A percentile compares a stretch with the other conserved stretches of the same genome.
Evolutionary conservation across 805 yeast species (phyloP).

Genomic region (Wickerhamiella vanderwaltii): DNA sequence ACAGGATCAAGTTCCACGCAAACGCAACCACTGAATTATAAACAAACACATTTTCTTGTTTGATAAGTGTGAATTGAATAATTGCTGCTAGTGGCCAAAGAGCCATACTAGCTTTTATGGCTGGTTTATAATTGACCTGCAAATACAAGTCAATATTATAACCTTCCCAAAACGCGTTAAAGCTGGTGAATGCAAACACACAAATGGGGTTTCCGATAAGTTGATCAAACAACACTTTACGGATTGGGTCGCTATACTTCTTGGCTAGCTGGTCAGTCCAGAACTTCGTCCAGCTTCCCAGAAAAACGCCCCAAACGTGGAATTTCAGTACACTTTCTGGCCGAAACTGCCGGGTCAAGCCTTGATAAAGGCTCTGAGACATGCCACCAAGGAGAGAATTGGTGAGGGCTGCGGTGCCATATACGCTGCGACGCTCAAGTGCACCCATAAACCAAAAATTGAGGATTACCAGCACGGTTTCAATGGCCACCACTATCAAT

Average conservation of each 20-base stretch:
- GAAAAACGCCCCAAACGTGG: conserved; percentile 29
- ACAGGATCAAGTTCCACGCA: conserved; percentile 25
- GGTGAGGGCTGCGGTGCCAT: conserved; percentile 26
- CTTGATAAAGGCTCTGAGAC: conserved; percentile 27
- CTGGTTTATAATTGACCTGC: conserved; percentile 20
- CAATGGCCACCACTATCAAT: conserved; percentile 16
- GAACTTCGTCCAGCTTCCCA: conserved; percentile 29
- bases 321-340: conserved; percentile 23
- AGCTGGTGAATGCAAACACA: conserved; percentile 25
- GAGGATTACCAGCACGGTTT: conserved; percentile 19
- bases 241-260: conserved; percentile 17
- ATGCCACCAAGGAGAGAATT: conserved; percentile 26
- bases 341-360: conserved; percentile 17
- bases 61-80: conserved; percentile 18
- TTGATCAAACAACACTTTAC: conserved; percentile 26
- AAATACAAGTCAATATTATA: conserved; percentile 24
- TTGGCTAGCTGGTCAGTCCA: conserved; percentile 28
- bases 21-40: conserved; percentile 19
- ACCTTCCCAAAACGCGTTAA: conserved; percentile 30
- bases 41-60: conserved; percentile 18
- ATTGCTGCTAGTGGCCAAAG: conserved; percentile 24
- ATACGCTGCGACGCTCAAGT: conserved; percentile 20
- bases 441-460: conserved; percentile 20
- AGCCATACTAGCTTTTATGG: conserved; percentile 20
- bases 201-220: conserved; percentile 27